Conservation (phyloP, 1,284 basidiomycete species). For the Vanrija humicola region DNA sequence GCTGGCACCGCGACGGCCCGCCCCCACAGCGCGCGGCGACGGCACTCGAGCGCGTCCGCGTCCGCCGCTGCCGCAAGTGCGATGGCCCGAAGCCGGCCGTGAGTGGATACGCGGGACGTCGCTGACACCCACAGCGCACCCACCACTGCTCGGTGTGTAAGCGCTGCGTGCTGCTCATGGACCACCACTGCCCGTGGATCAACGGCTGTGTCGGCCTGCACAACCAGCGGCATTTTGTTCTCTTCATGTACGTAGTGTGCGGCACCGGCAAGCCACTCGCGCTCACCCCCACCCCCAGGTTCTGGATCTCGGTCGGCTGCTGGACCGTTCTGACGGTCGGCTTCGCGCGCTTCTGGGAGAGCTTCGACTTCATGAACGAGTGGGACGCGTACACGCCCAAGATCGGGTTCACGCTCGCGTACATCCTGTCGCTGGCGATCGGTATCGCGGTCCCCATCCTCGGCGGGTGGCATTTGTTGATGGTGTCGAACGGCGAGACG, state of each 20-base stretch:
- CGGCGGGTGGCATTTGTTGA: conserved; percentile 73
- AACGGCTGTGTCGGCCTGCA: conserved; percentile 94
- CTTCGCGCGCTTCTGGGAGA: conserved; percentile 57
- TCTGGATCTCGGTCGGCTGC: conserved; percentile 65
- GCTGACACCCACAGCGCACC: conserved; percentile 60
- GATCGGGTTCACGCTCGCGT: conserved; percentile 67
- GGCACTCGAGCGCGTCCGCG: conserved; percentile 6
- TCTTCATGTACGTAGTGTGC: conserved; percentile 71
- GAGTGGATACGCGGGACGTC: conserved; percentile 31
- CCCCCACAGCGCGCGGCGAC: neutral
- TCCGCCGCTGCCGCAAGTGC: conserved; percentile 67
- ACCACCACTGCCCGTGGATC: conserved; percentile 92
- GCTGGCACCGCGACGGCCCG: conserved; percentile 6
- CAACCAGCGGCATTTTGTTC: conserved; percentile 92
- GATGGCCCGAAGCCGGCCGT: conserved; percentile 75
- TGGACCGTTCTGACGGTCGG: conserved; percentile 60
- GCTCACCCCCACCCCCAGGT: conserved; percentile 61
- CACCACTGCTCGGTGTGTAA: conserved; percentile 96
- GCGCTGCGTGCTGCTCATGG: conserved; percentile 86
- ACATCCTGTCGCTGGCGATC: conserved; percentile 69
- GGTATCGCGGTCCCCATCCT: conserved; percentile 74
- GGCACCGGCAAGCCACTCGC: conserved; percentile 55
- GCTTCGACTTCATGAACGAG: conserved; percentile 57
- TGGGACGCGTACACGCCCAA: conserved; percentile 69
- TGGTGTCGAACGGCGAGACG: conserved; percentile 75